phyloP scores from a whole-genome alignment of 352 stramenopile species.

The Paralagenidium karlingii region DNA sequence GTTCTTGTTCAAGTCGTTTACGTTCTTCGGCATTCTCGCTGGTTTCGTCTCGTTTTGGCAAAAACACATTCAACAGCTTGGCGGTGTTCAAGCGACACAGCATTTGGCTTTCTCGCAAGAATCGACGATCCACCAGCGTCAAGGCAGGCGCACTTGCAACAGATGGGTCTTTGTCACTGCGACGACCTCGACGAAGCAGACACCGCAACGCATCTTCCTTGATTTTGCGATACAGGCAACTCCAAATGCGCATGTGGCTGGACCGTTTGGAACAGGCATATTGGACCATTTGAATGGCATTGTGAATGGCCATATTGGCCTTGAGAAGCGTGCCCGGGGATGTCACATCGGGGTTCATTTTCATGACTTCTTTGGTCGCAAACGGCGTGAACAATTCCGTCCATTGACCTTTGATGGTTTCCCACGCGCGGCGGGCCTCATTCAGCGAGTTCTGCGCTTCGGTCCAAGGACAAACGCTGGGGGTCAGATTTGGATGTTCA shows the following conservation, averaged over 20 bases:
- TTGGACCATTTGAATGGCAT: conserved; percentile 57
- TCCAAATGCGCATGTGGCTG: conserved; percentile 28
- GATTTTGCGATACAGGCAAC: conserved; percentile 35
- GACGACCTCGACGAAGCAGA: conserved; percentile 19
- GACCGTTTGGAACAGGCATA: conserved; percentile 55
- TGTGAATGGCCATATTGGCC: conserved; percentile 48
- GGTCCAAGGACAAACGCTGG: conserved; percentile 25
- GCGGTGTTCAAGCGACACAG: conserved; percentile 29
- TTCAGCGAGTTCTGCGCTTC: conserved; percentile 34
- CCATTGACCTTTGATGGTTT: conserved; percentile 33
- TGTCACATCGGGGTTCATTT: conserved; percentile 24
- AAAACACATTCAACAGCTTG: conserved; percentile 18
- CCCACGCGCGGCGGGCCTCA: conserved; percentile 29
- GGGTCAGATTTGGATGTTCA: conserved; percentile 28
- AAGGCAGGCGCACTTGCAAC: conserved; percentile 22
- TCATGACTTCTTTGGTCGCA: conserved; percentile 28
- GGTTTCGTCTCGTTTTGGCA: neutral
- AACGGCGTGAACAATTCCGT: conserved; percentile 46
- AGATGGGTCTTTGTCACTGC: too few species aligned
- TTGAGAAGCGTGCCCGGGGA: conserved; percentile 23
- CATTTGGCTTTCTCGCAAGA: conserved; percentile 49
- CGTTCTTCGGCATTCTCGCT: conserved; percentile 1
- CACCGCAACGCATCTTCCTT: conserved; percentile 42
- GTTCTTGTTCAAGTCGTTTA: conserved; percentile 11
- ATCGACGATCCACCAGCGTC: conserved; percentile 29